Conservation (phyloP, 495 filamentous ascomycete species). For the Penicillium lagena region DNA sequence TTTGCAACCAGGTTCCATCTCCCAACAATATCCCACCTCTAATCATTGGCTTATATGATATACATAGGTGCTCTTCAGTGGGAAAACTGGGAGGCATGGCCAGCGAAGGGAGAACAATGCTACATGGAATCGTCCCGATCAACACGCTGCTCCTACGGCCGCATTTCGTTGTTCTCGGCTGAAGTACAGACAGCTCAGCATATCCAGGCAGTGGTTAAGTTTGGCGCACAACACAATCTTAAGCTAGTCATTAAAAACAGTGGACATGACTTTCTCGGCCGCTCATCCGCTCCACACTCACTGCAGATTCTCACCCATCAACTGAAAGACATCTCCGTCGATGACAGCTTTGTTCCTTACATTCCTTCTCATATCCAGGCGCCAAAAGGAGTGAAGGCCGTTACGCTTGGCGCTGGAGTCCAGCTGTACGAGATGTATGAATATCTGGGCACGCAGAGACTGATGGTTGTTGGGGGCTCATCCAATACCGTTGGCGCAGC, state of each 20-base stretch:
- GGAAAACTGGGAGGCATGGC: not conserved
- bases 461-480: slow-evolving; percentile 9
- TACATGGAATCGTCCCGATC: not conserved
- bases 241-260: slow-evolving; percentile 51
- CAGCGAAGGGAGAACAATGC: not conserved
- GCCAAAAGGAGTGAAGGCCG: slow-evolving; percentile 22
- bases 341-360: slow-evolving; percentile 9
- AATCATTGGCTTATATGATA: not conserved
- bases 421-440: slow-evolving; percentile 36
- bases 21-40: too few species aligned
- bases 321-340: slow-evolving; percentile 32
- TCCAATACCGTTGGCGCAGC: slow-evolving; percentile 16
- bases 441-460: slow-evolving; percentile 14
- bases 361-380: slow-evolving; percentile 2
- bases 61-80: not conserved
- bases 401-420: slow-evolving; percentile 44
- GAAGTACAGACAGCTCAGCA: not conserved
- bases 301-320: slow-evolving; percentile 46
- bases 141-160: not conserved
- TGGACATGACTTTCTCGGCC: slow-evolving; percentile 44
- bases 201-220: not conserved
- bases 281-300: slow-evolving; percentile 45
- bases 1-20: not conserved
- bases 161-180: not conserved
- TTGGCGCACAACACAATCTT: slow-evolving; percentile 27